These are phyloP conservation scores for Suillus decipiens DNA, from an alignment of 768 basidiomycete genomes.

Conservation along the genomic window DNA sequence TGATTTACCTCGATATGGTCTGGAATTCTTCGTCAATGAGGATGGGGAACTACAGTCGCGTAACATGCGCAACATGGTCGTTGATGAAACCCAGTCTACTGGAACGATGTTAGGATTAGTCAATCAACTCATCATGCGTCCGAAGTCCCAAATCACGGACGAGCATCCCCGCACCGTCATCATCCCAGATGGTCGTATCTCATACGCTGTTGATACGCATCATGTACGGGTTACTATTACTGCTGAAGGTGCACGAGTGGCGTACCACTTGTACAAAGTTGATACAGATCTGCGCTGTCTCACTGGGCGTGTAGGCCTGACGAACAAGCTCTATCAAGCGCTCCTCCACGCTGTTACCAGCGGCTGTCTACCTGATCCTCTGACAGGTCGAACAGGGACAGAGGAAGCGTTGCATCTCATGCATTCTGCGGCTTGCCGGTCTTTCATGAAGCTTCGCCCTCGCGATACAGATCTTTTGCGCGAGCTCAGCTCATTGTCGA, in stretches of 20 bases:
- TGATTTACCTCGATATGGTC: slow-evolving; percentile 41
- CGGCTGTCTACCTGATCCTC: slow-evolving; percentile 40
- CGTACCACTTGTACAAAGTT: slow-evolving; percentile 32
- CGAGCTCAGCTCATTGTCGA: slow-evolving; percentile 36
- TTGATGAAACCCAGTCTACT: slow-evolving; percentile 42
- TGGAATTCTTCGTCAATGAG: slow-evolving; percentile 42
- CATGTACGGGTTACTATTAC: slow-evolving; percentile 23
- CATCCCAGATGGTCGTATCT: slow-evolving; percentile 39
- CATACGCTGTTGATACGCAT: slow-evolving; percentile 13
- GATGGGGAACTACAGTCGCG: slow-evolving; percentile 40
- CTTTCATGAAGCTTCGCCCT: slow-evolving; percentile 39
- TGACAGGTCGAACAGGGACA: slow-evolving; percentile 45
- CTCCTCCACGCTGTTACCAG: slow-evolving; percentile 50
- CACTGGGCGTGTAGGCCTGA: slow-evolving; percentile 26
- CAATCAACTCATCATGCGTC: slow-evolving; percentile 43
- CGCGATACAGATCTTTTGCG: slow-evolving; percentile 35
- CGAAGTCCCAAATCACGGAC: slow-evolving; percentile 12
- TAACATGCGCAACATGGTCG: slow-evolving; percentile 43
- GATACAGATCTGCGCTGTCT: slow-evolving; percentile 34
- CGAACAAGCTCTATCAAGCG: slow-evolving; percentile 36
- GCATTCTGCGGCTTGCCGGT: slow-evolving; percentile 37
- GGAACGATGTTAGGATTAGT: slow-evolving; percentile 48
- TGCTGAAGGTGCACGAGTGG: slow-evolving; percentile 5
- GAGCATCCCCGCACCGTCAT: slow-evolving; percentile 31
- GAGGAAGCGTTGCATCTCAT: slow-evolving; percentile 45